Percentiles rank a stretch among this genome's conserved stretches.
These are phyloP conservation scores for Penicillium thymicola DNA, from an alignment of 2,329 filamentous ascomycete genomes.

Conservation along the genomic window DNA sequence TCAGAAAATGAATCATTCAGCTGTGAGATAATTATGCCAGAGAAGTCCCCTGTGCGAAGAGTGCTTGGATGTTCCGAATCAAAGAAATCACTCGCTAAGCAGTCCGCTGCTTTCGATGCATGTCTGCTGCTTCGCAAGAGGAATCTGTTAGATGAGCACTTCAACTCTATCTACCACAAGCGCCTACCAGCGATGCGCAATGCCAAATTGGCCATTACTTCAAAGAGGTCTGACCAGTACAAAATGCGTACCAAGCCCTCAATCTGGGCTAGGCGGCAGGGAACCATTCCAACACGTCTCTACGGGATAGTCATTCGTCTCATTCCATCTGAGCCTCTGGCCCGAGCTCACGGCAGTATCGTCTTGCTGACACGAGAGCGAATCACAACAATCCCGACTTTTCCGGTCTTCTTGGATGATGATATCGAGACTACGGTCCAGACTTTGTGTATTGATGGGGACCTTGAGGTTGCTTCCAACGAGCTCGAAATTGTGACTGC, in stretches of 20 bases:
- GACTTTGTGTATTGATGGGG: constrained; percentile 44
- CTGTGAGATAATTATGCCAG: constrained; percentile 77
- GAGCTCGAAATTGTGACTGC: constrained; percentile 57
- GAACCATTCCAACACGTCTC: constrained; percentile 50
- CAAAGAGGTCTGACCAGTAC: constrained; percentile 72
- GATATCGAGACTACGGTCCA: constrained; percentile 58
- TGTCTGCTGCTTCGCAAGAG: constrained; percentile 67
- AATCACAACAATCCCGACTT: constrained; percentile 63
- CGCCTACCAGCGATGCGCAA: constrained; percentile 80
- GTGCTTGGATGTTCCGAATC: constrained; percentile 60
- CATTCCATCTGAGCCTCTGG: constrained; percentile 53
- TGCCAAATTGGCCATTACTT: constrained; percentile 74
- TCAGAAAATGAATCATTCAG: constrained; percentile 58
- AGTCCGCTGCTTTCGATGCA: constrained; percentile 81
- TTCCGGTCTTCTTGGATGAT: constrained; percentile 69
- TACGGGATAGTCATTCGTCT: constrained; percentile 63
- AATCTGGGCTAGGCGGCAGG: constrained; percentile 60
- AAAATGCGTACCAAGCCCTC: constrained; percentile 74
- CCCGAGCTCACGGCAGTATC: constrained; percentile 60
- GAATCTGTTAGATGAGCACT: constrained; percentile 67
- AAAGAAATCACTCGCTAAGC: constrained; percentile 77
- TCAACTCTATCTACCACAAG: constrained; percentile 71
- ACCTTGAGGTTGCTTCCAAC: constrained; percentile 36
- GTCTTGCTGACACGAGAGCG: constrained; percentile 66
- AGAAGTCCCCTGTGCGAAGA: constrained; percentile 66